A percentile compares a stretch with the other conserved stretches of the same genome.
Evolutionary conservation across 805 yeast genomes (phyloP).

Genomic region (Starmerella sp.): DNA sequence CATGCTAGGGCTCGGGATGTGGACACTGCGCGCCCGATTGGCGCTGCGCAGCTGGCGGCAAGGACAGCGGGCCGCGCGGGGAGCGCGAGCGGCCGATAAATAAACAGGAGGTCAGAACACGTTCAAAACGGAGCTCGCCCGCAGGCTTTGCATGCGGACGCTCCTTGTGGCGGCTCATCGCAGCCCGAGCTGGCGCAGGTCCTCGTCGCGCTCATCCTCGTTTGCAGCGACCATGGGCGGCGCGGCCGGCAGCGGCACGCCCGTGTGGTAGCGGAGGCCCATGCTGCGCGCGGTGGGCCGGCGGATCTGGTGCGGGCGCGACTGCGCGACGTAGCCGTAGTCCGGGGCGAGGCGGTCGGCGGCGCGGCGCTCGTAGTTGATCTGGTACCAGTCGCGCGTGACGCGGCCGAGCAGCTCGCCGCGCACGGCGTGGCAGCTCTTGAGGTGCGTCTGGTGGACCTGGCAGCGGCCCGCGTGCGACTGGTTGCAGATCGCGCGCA

Average conservation of each 20-base stretch:
- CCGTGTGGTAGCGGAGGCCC: slow-evolving; percentile 60
- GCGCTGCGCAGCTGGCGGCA: no score
- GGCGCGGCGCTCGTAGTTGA: slow-evolving; percentile 75
- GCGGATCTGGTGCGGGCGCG: slow-evolving; percentile 42
- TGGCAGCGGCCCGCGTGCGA: slow-evolving; percentile 68
- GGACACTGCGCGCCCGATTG: no score
- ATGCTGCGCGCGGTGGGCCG: slow-evolving; percentile 55
- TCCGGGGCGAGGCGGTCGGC: slow-evolving; percentile 54
- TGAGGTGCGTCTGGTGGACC: slow-evolving; percentile 73
- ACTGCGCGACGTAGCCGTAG: slow-evolving; percentile 33
- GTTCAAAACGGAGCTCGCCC: neutral
- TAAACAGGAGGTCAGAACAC: neutral
- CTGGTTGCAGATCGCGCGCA: slow-evolving; percentile 67
- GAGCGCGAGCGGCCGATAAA: neutral
- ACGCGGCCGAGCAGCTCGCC: slow-evolving; percentile 54
- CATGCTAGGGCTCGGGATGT: no score
- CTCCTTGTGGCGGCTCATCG: neutral
- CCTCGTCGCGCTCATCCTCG: slow-evolving; percentile 63
- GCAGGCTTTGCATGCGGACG: neutral
- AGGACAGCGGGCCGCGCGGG: no score
- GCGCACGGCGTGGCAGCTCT: slow-evolving; percentile 55
- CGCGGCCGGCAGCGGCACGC: slow-evolving; percentile 60
- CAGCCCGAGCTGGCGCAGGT: slow-evolving; percentile 54
- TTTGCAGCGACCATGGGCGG: slow-evolving; percentile 55
- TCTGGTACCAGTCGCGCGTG: slow-evolving; percentile 82